phyloP scores from a whole-genome alignment of 140 eudicot species.

The Cichorium intybus region DNA sequence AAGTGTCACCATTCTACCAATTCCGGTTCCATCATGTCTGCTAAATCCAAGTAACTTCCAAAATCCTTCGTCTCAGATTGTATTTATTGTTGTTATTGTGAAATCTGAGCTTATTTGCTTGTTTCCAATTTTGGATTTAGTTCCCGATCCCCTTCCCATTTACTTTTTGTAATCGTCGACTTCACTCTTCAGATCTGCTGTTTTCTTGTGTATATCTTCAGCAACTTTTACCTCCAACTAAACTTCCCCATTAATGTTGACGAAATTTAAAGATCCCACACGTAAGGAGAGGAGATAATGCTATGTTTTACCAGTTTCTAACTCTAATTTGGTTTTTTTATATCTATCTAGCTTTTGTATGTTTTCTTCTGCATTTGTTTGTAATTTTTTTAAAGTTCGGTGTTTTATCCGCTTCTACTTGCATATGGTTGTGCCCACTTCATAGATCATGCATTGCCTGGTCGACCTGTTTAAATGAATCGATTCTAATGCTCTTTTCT shows the following conservation, averaged over 20 bases:
- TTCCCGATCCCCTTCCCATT: background rate
- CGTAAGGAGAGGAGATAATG: background rate
- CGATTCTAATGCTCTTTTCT: background rate
- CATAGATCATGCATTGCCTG: background rate
- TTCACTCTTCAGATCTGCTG: constrained; percentile 26
- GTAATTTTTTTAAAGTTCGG: background rate
- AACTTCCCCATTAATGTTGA: background rate
- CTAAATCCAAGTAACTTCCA: constrained; percentile 48
- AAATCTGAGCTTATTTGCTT: constrained; percentile 4
- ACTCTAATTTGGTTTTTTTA: background rate
- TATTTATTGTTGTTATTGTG: background rate
- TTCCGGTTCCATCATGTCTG: constrained; percentile 33
- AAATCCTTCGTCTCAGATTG: constrained; percentile 1
- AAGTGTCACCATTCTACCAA: constrained; percentile 19
- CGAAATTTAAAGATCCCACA: constrained; percentile 9
- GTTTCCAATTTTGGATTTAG: constrained; percentile 16
- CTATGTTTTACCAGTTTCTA: background rate
- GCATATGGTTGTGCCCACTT: background rate
- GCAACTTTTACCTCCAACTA: constrained; percentile 3
- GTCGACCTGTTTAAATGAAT: background rate
- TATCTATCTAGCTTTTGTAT: background rate
- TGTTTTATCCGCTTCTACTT: background rate
- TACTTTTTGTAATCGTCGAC: constrained; percentile 11
- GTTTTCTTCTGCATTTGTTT: constrained; percentile 6
- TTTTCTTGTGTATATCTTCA: background rate